A percentile compares a stretch with the other conserved stretches of the same genome.
phyloP scores from a whole-genome alignment of 257 asterid species.

The Forsythia viridissima region DNA sequence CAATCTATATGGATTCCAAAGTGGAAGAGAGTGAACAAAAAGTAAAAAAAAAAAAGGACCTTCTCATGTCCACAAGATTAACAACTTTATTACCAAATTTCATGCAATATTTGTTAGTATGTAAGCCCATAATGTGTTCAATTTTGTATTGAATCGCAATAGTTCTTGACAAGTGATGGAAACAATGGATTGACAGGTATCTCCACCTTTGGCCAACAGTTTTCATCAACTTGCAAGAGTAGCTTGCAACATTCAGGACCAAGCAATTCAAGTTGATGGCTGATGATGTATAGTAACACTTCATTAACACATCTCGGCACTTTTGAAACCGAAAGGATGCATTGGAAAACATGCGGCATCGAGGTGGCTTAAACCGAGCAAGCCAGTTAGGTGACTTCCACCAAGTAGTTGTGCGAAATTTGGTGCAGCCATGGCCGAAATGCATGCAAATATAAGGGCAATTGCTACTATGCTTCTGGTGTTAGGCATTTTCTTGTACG shows the following conservation, averaged over 20 bases:
- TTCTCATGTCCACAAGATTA: neutral
- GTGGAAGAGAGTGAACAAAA: neutral
- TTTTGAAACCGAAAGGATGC: conserved; percentile 18
- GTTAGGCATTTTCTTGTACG: neutral
- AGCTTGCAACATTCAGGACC: conserved; percentile 33
- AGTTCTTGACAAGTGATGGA: conserved; percentile 15
- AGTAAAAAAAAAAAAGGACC: neutral
- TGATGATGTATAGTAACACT: conserved; percentile 18
- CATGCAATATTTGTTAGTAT: neutral
- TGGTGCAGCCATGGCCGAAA: neutral
- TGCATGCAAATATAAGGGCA: neutral
- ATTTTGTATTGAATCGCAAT: conserved; percentile 1
- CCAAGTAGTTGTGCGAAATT: neutral
- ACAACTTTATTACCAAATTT: neutral
- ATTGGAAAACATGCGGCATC: conserved; percentile 5
- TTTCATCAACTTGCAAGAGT: conserved; percentile 22
- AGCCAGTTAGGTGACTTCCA: neutral
- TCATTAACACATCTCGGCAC: conserved; percentile 28
- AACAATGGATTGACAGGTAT: conserved; percentile 21
- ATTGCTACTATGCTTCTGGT: neutral
- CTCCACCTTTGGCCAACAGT: conserved; percentile 30
- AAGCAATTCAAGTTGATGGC: conserved; percentile 10
- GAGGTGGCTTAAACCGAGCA: neutral
- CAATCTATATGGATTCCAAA: neutral
- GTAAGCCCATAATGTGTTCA: neutral